Conservation (phyloP, 2,329 filamentous ascomycete genomes). For the Coniochaeta hoffmannii region DNA sequence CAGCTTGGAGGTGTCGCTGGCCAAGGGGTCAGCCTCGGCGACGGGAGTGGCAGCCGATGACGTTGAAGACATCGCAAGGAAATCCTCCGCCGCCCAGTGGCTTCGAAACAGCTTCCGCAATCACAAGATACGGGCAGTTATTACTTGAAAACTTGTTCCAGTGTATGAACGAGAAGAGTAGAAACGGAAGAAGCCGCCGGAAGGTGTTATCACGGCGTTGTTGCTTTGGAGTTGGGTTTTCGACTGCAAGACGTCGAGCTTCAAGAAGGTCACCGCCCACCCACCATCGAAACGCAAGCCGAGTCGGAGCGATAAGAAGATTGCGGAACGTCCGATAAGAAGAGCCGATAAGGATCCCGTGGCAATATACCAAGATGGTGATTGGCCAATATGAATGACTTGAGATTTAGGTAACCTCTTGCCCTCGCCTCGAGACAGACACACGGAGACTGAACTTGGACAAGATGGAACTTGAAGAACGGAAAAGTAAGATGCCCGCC, state of each 20-base stretch:
- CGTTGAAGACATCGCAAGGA: slow-evolving; percentile 24
- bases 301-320: not conserved
- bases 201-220: not conserved
- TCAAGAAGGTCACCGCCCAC: not conserved
- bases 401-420: no score
- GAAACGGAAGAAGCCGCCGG: not conserved
- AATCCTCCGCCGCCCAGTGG: not conserved
- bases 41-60: slow-evolving; percentile 7
- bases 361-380: not conserved
- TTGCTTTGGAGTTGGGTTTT: not conserved
- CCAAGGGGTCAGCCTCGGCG: slow-evolving; percentile 31
- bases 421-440: no score
- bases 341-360: not conserved
- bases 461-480: not conserved
- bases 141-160: not conserved
- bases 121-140: not conserved
- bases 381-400: not conserved
- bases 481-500: not conserved
- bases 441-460: no score
- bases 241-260: not conserved
- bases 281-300: not conserved
- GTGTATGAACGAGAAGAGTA: not conserved
- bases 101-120: not conserved
- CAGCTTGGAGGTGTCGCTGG: slow-evolving; percentile 80
- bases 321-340: not conserved